phyloP scores from a whole-genome alignment of 148 eudicot genomes.

The Vaccinium myrtillus region DNA sequence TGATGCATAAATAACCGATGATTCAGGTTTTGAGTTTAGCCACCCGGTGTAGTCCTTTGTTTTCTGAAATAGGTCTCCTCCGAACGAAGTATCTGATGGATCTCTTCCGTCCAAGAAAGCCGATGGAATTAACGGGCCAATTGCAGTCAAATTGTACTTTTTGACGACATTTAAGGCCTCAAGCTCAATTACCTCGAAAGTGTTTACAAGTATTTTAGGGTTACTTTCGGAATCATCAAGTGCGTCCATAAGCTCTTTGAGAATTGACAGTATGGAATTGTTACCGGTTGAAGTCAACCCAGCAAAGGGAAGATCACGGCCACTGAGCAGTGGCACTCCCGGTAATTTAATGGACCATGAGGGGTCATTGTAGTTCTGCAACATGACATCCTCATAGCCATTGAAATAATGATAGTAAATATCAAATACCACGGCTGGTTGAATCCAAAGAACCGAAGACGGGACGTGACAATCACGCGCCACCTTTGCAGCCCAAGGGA shows the following conservation, averaged over 20 bases:
- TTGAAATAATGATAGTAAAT: slow-evolving; percentile 50
- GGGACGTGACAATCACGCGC: slow-evolving; percentile 44
- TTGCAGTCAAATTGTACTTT: slow-evolving; percentile 19
- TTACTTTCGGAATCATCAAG: slow-evolving; percentile 26
- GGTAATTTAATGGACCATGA: slow-evolving; percentile 42
- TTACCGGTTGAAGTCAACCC: slow-evolving; percentile 21
- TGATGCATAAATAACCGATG: neutral
- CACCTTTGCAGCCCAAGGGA: neutral
- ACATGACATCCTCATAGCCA: slow-evolving; percentile 26
- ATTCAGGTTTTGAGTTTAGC: slow-evolving; percentile 32
- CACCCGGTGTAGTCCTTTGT: slow-evolving; percentile 24
- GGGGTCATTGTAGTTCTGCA: slow-evolving; percentile 26
- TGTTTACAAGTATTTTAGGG: slow-evolving; percentile 33
- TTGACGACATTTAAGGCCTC: slow-evolving; percentile 16
- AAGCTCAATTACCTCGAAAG: slow-evolving; percentile 35
- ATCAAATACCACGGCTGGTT: slow-evolving; percentile 44
- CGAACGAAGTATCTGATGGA: slow-evolving; percentile 21
- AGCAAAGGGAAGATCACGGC: slow-evolving; percentile 49
- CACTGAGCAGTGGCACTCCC: slow-evolving; percentile 33
- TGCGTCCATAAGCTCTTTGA: slow-evolving; percentile 29
- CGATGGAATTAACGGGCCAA: slow-evolving; percentile 42
- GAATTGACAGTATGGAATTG: neutral
- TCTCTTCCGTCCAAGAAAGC: slow-evolving; percentile 11
- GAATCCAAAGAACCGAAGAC: slow-evolving; percentile 53
- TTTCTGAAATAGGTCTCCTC: slow-evolving; percentile 22